Conservation (phyloP, 148 eudicot species). For the Rhododendron mucronatum region DNA sequence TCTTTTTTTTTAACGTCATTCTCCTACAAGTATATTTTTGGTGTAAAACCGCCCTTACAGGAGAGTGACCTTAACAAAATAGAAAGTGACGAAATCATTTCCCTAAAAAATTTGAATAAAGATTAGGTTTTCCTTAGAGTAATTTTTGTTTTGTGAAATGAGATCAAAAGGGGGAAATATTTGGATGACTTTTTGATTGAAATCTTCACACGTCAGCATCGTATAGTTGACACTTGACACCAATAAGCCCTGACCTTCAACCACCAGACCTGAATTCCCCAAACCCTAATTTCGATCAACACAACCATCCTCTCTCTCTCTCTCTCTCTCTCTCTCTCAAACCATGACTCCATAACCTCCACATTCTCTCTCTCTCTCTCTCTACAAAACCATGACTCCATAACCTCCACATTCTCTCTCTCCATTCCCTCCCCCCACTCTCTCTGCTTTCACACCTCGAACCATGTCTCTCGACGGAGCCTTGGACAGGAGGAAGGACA, state of each 20-base stretch:
- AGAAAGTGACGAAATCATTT: too few species aligned
- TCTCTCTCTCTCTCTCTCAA: not conserved
- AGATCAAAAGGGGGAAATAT: not conserved
- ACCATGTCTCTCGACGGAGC: constrained; percentile 44
- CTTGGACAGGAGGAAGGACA: constrained; percentile 29
- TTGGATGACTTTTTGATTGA: not conserved
- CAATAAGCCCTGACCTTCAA: constrained; percentile 11
- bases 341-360: too few species aligned
- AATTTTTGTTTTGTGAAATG: too few species aligned
- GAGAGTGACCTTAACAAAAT: too few species aligned
- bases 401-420: constrained; percentile 1
- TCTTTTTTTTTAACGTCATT: too few species aligned
- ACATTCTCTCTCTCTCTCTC: too few species aligned
- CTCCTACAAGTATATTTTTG: too few species aligned
- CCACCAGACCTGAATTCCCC: constrained; percentile 1
- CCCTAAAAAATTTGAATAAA: too few species aligned
- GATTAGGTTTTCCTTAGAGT: too few species aligned
- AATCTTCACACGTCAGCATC: not conserved
- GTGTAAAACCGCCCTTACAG: too few species aligned
- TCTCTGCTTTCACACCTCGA: not conserved
- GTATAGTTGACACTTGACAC: not conserved
- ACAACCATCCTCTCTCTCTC: not conserved
- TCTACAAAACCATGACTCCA: not conserved
- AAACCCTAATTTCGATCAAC: constrained; percentile 15
- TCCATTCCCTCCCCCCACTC: not conserved